Evolutionary conservation across 805 yeast genomes (phyloP).

Genomic region (Clavispora vitiphila): DNA sequence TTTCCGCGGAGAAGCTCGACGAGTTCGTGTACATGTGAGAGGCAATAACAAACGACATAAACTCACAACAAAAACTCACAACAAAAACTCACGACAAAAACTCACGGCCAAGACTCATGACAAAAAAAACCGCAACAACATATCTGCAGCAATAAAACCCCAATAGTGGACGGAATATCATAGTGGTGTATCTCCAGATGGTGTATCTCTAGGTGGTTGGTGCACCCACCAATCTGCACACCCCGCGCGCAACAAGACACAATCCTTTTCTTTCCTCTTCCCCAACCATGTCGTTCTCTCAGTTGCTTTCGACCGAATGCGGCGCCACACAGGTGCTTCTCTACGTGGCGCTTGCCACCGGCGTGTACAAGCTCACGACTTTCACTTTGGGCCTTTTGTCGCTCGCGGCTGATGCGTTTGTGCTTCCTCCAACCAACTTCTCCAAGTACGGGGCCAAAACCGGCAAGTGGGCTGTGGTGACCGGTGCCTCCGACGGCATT

Average conservation of each 20-base stretch:
- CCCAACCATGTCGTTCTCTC: slow-evolving; percentile 1
- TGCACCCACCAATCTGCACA: not conserved
- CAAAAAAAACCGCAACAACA: too few species aligned
- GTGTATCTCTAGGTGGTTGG: not conserved
- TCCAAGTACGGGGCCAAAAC: slow-evolving; percentile 67
- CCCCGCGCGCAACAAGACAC: not conserved
- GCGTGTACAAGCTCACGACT: slow-evolving; percentile 55
- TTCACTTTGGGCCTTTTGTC: slow-evolving; percentile 46
- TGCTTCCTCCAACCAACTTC: slow-evolving; percentile 58
- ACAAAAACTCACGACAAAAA: too few species aligned
- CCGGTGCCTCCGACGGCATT: slow-evolving; percentile 97
- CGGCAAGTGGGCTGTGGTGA: slow-evolving; percentile 88
- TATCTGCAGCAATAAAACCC: too few species aligned
- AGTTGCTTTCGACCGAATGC: slow-evolving; percentile 6
- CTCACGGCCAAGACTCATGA: too few species aligned
- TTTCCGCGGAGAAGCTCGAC: slow-evolving; percentile 46
- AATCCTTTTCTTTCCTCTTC: not conserved
- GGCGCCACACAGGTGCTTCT: slow-evolving; percentile 16
- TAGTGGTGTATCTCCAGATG: too few species aligned
- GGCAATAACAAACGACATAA: too few species aligned
- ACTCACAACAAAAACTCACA: too few species aligned
- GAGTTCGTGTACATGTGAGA: slow-evolving; percentile 38
- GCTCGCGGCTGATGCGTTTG: slow-evolving; percentile 54
- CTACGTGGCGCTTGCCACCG: slow-evolving; percentile 46
- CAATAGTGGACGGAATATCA: too few species aligned